These are phyloP conservation scores for Adenanthera pavonina DNA, from an alignment of 306 rosid species.

Conservation along the genomic window DNA sequence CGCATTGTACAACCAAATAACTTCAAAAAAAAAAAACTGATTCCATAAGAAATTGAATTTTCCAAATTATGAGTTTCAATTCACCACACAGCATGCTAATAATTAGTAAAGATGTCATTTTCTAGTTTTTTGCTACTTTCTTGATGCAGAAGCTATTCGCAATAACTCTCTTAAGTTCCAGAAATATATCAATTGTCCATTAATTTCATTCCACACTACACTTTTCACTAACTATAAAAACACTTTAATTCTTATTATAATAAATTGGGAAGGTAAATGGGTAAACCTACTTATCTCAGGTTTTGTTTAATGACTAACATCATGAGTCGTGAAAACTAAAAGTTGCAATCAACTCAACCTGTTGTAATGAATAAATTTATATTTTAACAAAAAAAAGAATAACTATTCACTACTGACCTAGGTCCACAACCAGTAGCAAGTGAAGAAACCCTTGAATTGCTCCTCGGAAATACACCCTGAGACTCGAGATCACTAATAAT, in stretches of 20 bases:
- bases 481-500: constrained; percentile 97
- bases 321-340: constrained; percentile 43
- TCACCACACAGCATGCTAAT: constrained; percentile 23
- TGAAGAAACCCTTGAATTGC: constrained; percentile 98
- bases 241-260: constrained; percentile 9
- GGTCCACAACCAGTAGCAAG: constrained; percentile 99
- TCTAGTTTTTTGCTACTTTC: neutral
- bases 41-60: neutral
- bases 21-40: constrained; percentile 18
- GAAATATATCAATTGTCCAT: neutral
- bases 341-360: constrained; percentile 15
- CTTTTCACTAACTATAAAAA: constrained; percentile 24
- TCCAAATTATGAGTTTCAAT: constrained; percentile 21
- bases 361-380: neutral
- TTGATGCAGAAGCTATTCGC: constrained; percentile 2
- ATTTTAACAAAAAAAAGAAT: neutral
- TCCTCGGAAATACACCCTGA: constrained; percentile 95
- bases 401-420: constrained; percentile 59
- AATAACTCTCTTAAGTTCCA: constrained; percentile 10
- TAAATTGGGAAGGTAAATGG: constrained; percentile 4
- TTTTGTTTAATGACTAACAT: neutral
- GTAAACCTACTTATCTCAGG: neutral
- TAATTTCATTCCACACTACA: constrained; percentile 18
- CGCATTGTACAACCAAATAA: constrained; percentile 28
- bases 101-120: neutral